These are phyloP conservation scores for Fusarium anguioides DNA, from an alignment of 2,329 filamentous ascomycete species.

Conservation along the genomic window DNA sequence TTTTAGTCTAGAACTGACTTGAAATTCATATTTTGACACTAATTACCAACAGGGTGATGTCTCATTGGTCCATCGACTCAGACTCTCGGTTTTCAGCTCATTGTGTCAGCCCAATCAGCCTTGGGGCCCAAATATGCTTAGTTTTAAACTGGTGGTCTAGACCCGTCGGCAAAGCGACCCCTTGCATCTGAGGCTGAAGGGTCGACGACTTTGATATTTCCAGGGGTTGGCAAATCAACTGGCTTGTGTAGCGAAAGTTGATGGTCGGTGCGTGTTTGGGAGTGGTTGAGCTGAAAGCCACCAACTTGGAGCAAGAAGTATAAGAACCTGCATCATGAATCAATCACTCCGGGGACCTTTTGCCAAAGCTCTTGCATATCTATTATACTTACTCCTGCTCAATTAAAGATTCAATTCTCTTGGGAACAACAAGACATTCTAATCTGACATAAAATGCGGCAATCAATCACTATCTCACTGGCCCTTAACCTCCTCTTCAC, in stretches of 20 bases:
- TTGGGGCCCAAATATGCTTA: not conserved
- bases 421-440: accelerated
- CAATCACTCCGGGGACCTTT: not conserved
- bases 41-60: not conserved
- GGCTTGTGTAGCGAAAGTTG: not conserved
- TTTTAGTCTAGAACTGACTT: not conserved
- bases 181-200: not conserved
- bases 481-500: not conserved
- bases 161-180: not conserved
- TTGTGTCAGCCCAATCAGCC: not conserved
- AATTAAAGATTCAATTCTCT: not conserved
- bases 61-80: not conserved
- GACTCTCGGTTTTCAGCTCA: not conserved
- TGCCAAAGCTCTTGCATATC: not conserved
- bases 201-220: not conserved
- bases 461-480: not conserved
- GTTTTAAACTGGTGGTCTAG: not conserved
- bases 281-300: not conserved
- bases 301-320: not conserved
- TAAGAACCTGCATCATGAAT: not conserved
- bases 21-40: not conserved
- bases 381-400: not conserved
- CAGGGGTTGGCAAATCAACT: not conserved
- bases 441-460: not conserved
- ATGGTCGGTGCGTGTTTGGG: not conserved